Base-by-base conservation (phyloP, 1,284 basidiomycete species). In the Fomes fomentarius region DNA sequence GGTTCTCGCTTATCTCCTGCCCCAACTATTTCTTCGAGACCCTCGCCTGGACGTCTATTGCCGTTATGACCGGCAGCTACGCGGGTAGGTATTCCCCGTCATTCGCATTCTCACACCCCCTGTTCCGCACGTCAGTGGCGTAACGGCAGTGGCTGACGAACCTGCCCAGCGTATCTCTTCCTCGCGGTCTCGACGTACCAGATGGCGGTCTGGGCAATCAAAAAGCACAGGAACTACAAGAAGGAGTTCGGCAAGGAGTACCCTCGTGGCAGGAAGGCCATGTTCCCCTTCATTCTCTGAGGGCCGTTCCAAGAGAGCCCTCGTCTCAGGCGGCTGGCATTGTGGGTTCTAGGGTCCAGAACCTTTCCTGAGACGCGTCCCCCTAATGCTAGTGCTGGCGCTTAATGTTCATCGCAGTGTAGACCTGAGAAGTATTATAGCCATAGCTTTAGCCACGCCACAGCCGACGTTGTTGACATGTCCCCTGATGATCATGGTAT, bases 21-120 rank as follows among this genome's bases (percentile, higher is more conserved):
- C 94, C 97, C 28, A 98, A 99, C 73, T 99, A 99, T 75, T 89
- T 94, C 69, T 98, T 96, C 69, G 97, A 99, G 74, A 80, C 79
- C 26, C 60, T 97, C 34, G 87, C 79, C 0, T 97, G 96, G 91
- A 66, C 81, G 11, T 78, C 83, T 21, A 79, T 98, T 50, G 83
- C 83, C 24, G 77, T 80, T 33, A 86, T 99, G 83, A 96, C 94
- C 3, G 83, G 86, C 47, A 91, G 89, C 64, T 76, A 84, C 63
- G 85, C 84, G 44, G 83, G 94, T 95, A 69, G 58, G 87, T 72
- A 7, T 11, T 11, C 14, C 14, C 14, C 14, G 11, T 6, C 9
- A 9, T n/a, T 33, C 19, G 5, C 17, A 15, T 17, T 30, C 25
- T 28, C 38, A 21, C 38, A n/a, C 38, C 14, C 19, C 49, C 17